Percentiles rank a stretch among this genome's conserved stretches.
These are phyloP conservation scores for Panaeolus papilionaceus DNA, from an alignment of 768 basidiomycete species.

Conservation along the genomic window DNA sequence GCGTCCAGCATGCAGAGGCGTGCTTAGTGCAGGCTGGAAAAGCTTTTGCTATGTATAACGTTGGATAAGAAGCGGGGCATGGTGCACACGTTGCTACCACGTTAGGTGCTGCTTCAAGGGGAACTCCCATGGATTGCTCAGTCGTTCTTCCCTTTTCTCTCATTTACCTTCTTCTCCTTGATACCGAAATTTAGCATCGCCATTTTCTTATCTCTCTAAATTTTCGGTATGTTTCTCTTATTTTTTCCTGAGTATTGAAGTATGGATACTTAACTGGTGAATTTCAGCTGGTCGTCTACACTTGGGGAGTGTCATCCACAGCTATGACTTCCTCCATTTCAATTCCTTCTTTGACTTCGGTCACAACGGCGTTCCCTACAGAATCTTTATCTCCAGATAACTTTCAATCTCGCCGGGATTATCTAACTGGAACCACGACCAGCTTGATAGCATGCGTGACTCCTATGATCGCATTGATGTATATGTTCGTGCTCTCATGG, in stretches of 20 bases:
- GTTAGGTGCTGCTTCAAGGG: constrained; percentile 7
- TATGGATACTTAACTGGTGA: not conserved
- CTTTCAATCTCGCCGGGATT: constrained; percentile 28
- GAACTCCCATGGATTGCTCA: constrained; percentile 2
- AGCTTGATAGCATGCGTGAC: constrained; percentile 42
- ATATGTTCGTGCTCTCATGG: constrained; percentile 58
- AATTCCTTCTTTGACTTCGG: not conserved
- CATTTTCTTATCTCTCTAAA: not conserved
- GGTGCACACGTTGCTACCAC: constrained; percentile 11
- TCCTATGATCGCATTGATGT: constrained; percentile 46
- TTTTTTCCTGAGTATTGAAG: not conserved
- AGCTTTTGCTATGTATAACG: not conserved
- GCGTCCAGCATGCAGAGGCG: not conserved
- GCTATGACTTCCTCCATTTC: not conserved
- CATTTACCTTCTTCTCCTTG: constrained; percentile 2
- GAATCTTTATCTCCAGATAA: constrained; percentile 18
- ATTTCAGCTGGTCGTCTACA: not conserved
- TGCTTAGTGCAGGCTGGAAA: not conserved
- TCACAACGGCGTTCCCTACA: constrained; percentile 8
- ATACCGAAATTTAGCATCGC: not conserved
- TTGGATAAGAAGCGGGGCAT: constrained; percentile 3
- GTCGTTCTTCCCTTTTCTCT: not conserved
- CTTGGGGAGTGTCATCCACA: not conserved
- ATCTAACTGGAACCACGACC: constrained; percentile 42
- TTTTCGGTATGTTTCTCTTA: constrained; percentile 1